A percentile compares a stretch with the other conserved stretches of the same genome.
phyloP scores from a whole-genome alignment of 1,284 basidiomycete species.

The Microbotryum intermedium region DNA sequence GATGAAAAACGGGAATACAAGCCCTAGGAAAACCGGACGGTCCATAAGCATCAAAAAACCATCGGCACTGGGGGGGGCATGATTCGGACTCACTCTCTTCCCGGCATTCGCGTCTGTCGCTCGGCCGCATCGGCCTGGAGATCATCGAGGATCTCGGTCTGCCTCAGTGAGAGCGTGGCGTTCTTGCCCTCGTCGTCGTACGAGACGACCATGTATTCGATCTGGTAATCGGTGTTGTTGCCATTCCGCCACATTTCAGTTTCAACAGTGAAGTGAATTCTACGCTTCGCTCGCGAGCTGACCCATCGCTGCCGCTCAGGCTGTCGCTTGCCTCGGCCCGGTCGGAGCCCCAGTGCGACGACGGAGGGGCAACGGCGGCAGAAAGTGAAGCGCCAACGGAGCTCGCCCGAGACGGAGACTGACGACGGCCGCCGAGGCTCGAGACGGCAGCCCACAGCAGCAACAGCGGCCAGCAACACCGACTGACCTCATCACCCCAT shows the following conservation, averaged over 20 bases:
- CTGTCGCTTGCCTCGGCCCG: not conserved
- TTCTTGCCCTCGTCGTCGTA: slow-evolving; percentile 72
- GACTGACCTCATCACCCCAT: slow-evolving; percentile 93
- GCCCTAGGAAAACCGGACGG: slow-evolving; percentile 44
- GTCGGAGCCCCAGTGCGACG: not conserved
- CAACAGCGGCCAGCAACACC: slow-evolving; percentile 5
- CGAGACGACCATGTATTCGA: slow-evolving; percentile 92
- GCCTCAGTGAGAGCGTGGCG: slow-evolving; percentile 80
- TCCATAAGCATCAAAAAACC: slow-evolving; percentile 1
- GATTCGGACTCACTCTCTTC: slow-evolving; percentile 1
- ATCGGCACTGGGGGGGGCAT: too few relatives aligned
- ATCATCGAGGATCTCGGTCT: slow-evolving; percentile 85
- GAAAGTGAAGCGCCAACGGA: not conserved
- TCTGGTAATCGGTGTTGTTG: slow-evolving; percentile 44
- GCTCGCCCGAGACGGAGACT: not conserved
- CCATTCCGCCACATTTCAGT: not conserved
- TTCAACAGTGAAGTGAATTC: too few relatives aligned
- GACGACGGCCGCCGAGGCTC: not conserved
- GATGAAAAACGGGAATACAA: slow-evolving; percentile 86
- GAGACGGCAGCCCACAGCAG: not conserved
- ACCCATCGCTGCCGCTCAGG: not conserved
- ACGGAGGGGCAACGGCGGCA: not conserved
- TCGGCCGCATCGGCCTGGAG: slow-evolving; percentile 56
- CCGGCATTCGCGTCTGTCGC: slow-evolving; percentile 8
- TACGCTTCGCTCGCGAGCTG: not conserved